These are phyloP conservation scores for Pleurozium schreberi DNA, from an alignment of 225 moss, liverwort and hornwort genomes.

Conservation along the genomic window DNA sequence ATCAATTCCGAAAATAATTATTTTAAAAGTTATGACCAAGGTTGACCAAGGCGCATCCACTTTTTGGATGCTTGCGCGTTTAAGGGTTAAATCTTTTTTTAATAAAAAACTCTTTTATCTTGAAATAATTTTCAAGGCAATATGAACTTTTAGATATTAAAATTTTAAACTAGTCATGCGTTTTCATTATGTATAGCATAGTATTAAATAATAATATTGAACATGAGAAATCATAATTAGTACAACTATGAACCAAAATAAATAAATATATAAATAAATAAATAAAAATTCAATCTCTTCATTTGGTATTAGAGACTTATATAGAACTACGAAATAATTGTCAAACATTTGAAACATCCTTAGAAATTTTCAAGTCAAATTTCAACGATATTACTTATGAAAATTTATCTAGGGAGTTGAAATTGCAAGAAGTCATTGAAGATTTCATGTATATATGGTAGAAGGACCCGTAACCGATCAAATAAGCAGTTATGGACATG, in stretches of 20 bases:
- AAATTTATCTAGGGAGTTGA: not conserved
- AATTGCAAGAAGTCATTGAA: not conserved
- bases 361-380: not conserved
- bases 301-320: too few species aligned
- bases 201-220: not conserved
- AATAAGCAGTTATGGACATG: too few species aligned
- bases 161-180: not conserved
- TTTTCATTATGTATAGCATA: not conserved
- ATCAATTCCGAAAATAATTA: too few species aligned
- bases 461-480: too few species aligned
- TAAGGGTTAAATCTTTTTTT: not conserved
- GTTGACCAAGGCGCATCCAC: too few species aligned
- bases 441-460: too few species aligned
- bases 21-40: too few species aligned
- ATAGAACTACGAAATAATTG: too few species aligned
- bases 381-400: not conserved
- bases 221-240: not conserved
- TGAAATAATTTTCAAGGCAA: not conserved
- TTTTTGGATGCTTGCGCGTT: too few species aligned
- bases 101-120: not conserved
- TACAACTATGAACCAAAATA: not conserved
- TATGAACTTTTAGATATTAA: not conserved
- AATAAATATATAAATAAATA: not conserved
- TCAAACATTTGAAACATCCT: not conserved
- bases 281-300: not conserved